Percentiles rank a stretch among this genome's conserved stretches.
Conservation (phyloP, 371 early-diverging fungal genomes). For the Zancudomyces culisetae region DNA sequence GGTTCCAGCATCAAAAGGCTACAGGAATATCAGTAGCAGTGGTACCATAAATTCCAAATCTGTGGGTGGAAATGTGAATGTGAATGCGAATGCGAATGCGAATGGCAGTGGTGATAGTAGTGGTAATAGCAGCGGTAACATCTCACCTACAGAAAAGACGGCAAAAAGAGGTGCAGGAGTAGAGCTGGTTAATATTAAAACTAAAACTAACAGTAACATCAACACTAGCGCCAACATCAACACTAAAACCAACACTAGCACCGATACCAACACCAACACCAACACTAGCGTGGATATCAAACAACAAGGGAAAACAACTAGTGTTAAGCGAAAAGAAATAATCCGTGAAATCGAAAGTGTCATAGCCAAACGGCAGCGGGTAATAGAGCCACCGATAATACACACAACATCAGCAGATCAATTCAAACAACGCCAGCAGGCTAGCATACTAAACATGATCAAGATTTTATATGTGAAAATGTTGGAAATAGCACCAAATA, state of each 20-base stretch:
- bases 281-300: not conserved
- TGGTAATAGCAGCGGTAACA: not conserved
- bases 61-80: no score
- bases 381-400: no score
- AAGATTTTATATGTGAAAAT: no score
- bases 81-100: not conserved
- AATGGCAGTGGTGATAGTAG: not conserved
- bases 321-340: not conserved
- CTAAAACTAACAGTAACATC: not conserved
- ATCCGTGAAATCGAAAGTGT: not conserved
- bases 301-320: not conserved
- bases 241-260: not conserved
- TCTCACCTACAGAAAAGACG: not conserved
- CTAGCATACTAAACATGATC: no score
- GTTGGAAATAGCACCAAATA: no score
- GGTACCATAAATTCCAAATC: not conserved
- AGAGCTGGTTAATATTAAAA: not conserved
- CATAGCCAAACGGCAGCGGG: not conserved
- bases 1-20: not conserved
- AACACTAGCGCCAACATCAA: not conserved
- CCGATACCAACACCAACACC: not conserved
- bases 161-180: not conserved
- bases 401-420: no score
- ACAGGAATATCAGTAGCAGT: not conserved
- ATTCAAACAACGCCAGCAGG: no score